Evolutionary conservation across 2,329 filamentous ascomycete genomes (phyloP).

Genomic region (Pseudogymnoascus sp.): DNA sequence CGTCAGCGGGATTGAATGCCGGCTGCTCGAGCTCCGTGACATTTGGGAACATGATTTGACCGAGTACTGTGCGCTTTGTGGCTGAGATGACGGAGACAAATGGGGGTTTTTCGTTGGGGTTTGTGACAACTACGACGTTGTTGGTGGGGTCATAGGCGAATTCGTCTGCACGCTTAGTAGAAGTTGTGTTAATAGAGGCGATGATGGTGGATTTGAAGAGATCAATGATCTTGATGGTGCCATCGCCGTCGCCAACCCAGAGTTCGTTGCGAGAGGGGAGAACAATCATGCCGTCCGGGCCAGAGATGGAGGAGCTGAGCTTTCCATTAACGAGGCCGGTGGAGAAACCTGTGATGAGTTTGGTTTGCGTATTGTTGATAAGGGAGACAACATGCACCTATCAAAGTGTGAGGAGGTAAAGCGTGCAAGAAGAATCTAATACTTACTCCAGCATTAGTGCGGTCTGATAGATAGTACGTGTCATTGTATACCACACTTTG

Average conservation of each 20-base stretch:
- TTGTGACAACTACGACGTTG: no score
- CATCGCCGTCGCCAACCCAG: slow-evolving; percentile 14
- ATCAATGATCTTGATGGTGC: slow-evolving; percentile 12
- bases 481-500: not conserved
- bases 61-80: no score
- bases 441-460: slow-evolving; percentile 10
- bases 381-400: slow-evolving; percentile 1
- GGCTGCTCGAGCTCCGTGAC: slow-evolving; percentile 10
- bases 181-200: slow-evolving; percentile 1
- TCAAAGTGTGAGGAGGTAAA: no score
- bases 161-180: no score
- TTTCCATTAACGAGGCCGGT: slow-evolving; percentile 6
- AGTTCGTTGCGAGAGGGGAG: slow-evolving; percentile 12
- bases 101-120: no score
- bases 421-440: not conserved
- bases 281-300: slow-evolving; percentile 12
- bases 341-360: slow-evolving; percentile 10
- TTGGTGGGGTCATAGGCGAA: no score
- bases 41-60: no score
- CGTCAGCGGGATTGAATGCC: slow-evolving; percentile 10
- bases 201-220: slow-evolving; percentile 9
- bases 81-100: no score
- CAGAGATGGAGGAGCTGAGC: slow-evolving; percentile 7
- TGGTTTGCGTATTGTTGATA: slow-evolving; percentile 2
- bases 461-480: slow-evolving; percentile 14